Evolutionary conservation across 1,139 yeast genomes (phyloP).

Genomic region (Candida sanyaensis): DNA sequence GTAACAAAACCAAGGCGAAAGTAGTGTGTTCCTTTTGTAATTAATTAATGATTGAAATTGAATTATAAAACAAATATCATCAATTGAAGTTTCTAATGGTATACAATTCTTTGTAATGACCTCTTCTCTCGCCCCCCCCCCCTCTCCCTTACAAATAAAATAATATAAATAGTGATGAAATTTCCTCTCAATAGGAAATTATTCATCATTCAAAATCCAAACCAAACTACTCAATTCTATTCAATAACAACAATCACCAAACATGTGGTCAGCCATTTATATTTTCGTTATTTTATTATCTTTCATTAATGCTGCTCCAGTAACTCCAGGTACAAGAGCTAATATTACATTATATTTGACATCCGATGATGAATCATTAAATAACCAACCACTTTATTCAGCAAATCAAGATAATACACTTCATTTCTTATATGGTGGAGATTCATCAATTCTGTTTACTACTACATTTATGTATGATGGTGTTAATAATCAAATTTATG

Average conservation of each 20-base stretch:
- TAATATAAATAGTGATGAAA: not conserved
- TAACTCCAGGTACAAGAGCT: not conserved
- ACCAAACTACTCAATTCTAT: not conserved
- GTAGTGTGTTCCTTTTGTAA: not conserved
- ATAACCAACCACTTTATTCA: not conserved
- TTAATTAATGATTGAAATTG: no score
- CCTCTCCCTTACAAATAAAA: not conserved
- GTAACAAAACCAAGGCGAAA: not conserved
- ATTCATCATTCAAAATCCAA: not conserved
- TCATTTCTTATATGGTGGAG: conserved; percentile 1
- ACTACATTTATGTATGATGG: conserved; percentile 1
- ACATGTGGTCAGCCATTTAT: not conserved
- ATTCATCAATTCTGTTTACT: not conserved
- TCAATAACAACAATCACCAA: not conserved
- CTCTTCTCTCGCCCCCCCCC: no score
- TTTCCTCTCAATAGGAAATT: not conserved
- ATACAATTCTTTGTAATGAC: no score
- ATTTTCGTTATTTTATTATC: not conserved
- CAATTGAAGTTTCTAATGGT: no score
- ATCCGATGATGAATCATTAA: not conserved
- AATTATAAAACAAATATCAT: not conserved
- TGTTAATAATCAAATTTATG: not conserved
- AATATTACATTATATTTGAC: not conserved
- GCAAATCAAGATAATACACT: not conserved
- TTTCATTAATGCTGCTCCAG: not conserved